phyloP scores from a whole-genome alignment of 306 rosid species.

The Chamaecrista fasciculata region DNA sequence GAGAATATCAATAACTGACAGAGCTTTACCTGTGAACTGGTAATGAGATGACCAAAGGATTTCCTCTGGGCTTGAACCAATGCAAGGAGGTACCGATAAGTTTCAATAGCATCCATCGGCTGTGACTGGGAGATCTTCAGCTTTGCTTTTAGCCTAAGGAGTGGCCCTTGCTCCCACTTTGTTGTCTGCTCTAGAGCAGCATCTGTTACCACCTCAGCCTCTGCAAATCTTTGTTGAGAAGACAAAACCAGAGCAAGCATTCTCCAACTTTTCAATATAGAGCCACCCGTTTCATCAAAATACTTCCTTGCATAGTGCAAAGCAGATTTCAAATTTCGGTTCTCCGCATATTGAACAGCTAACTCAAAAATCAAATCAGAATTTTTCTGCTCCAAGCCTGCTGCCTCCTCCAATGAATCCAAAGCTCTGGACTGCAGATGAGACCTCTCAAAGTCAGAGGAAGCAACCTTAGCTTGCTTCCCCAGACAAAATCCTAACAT shows the following conservation, averaged over 20 bases:
- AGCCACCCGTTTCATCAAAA: conserved; percentile 87
- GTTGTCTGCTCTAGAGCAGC: conserved; percentile 94
- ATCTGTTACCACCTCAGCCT: conserved; percentile 91
- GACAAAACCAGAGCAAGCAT: conserved; percentile 88
- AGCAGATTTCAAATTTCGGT: conserved; percentile 76
- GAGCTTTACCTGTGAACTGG: conserved; percentile 54
- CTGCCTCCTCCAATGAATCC: conserved; percentile 41
- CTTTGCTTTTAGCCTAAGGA: conserved; percentile 88
- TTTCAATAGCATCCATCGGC: conserved; percentile 91
- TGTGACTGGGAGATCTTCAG: conserved; percentile 70
- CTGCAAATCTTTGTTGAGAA: conserved; percentile 78
- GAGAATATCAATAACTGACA: conserved; percentile 11
- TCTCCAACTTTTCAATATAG: conserved; percentile 79
- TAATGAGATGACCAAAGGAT: conserved; percentile 65
- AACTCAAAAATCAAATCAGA: conserved; percentile 73
- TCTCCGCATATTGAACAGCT: conserved; percentile 78
- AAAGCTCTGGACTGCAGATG: conserved; percentile 41
- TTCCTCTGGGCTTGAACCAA: conserved; percentile 95
- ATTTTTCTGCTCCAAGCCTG: conserved; percentile 42
- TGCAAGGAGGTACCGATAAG: conserved; percentile 89
- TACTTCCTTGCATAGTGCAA: conserved; percentile 64
- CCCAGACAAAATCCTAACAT: conserved; percentile 81
- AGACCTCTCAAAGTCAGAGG: conserved; percentile 41
- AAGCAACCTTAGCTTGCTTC: conserved; percentile 69
- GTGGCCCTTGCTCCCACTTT: conserved; percentile 95